phyloP scores from a whole-genome alignment of 805 yeast species.

The Pichia exigua region DNA sequence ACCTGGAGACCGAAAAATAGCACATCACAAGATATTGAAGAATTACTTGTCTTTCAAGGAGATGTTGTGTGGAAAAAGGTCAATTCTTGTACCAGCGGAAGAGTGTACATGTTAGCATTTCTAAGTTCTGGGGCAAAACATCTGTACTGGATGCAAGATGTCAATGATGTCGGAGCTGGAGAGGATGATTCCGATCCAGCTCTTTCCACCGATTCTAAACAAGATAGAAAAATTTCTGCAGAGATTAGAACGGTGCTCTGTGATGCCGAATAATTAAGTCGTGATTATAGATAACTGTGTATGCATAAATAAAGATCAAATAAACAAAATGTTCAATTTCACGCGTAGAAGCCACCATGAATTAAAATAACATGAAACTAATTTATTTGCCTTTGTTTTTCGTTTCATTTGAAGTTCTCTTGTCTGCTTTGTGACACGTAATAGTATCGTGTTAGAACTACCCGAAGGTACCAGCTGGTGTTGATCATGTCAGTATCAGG shows the following conservation, averaged over 20 bases:
- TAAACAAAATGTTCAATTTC: neutral
- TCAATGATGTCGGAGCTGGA: constrained; percentile 21
- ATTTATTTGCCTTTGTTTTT: neutral
- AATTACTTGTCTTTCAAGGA: constrained; percentile 71
- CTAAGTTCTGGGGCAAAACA: constrained; percentile 34
- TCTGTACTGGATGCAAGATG: constrained; percentile 71
- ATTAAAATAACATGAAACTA: neutral
- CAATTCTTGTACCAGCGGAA: constrained; percentile 62
- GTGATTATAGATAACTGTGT: neutral
- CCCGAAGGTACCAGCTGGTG: neutral
- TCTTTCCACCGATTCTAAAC: constrained; percentile 40
- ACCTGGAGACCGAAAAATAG: constrained; percentile 63
- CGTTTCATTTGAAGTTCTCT: neutral
- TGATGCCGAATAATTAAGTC: constrained; percentile 21
- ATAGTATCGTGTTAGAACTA: neutral
- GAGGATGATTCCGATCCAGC: constrained; percentile 56
- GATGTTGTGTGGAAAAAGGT: constrained; percentile 75
- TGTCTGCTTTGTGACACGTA: neutral
- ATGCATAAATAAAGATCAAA: neutral
- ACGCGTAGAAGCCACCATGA: neutral
- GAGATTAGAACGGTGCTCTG: constrained; percentile 40
- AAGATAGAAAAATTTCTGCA: constrained; percentile 44
- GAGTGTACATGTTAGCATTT: constrained; percentile 45
- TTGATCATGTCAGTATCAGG: neutral
- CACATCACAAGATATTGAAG: constrained; percentile 44